A percentile compares a stretch with the other conserved stretches of the same genome.
Conservation (phyloP, 768 basidiomycete genomes). For the Tulasnella sp. region DNA sequence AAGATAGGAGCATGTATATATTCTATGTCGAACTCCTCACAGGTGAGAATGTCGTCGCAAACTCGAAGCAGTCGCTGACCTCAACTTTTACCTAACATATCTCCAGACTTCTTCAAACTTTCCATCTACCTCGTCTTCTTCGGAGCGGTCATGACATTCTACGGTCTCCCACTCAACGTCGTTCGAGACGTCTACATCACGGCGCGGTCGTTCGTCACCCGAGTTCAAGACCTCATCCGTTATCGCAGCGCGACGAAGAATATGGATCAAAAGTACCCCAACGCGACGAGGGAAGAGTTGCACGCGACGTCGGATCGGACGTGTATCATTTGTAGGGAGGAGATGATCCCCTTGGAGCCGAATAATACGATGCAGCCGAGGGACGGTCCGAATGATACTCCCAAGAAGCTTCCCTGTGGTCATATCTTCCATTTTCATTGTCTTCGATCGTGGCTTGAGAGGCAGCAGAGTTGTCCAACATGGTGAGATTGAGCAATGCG, state of each 20-base stretch:
- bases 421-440: conserved; percentile 99
- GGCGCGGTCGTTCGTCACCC: conserved; percentile 79
- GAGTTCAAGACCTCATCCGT: conserved; percentile 77
- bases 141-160: conserved; percentile 83
- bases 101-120: conserved; percentile 82
- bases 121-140: conserved; percentile 91
- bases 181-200: conserved; percentile 96
- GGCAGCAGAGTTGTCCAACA: conserved; percentile 97
- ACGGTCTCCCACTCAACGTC: conserved; percentile 92
- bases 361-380: conserved; percentile 17
- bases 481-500: too few relatives aligned
- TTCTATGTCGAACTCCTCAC: conserved; percentile 91
- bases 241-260: conserved; percentile 91
- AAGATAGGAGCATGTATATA: conserved; percentile 93
- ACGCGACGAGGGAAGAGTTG: conserved; percentile 82
- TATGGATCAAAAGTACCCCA: conserved; percentile 93
- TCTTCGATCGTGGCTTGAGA: conserved; percentile 91
- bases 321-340: conserved; percentile 97
- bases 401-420: conserved; percentile 93
- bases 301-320: conserved; percentile 73
- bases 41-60: conserved; percentile 41
- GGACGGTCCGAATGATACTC: conserved; percentile 77
- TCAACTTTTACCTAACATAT: not conserved
- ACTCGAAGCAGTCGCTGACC: too few relatives aligned
- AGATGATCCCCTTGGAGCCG: conserved; percentile 50